A percentile compares a stretch with the other conserved stretches of the same genome.
phyloP scores from a whole-genome alignment of 139 green algal genomes.

The Micromonas commoda region DNA sequence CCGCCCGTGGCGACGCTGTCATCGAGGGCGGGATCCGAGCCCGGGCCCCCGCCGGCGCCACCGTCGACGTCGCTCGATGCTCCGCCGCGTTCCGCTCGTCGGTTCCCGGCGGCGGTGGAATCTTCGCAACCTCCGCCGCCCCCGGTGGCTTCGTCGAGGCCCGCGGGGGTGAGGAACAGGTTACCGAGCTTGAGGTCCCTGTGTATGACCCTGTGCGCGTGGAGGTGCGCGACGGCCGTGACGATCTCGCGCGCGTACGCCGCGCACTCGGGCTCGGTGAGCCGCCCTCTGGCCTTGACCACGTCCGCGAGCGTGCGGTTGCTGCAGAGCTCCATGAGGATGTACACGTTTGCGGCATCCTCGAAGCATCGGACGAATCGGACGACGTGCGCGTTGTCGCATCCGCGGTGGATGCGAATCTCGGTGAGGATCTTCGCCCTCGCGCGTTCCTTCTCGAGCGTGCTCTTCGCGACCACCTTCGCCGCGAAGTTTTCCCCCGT shows the following conservation, averaged over 20 bases:
- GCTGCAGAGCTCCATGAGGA: slow-evolving; percentile 36
- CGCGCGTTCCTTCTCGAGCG: not conserved
- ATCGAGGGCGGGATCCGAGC: not conserved
- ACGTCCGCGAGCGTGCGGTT: slow-evolving; percentile 32
- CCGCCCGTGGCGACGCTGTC: not conserved
- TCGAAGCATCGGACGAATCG: slow-evolving; percentile 28
- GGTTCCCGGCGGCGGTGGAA: not conserved
- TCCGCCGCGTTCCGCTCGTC: no score
- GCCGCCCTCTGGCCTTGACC: not conserved
- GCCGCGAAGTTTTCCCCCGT: slow-evolving; percentile 2
- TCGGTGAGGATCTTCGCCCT: slow-evolving; percentile 20
- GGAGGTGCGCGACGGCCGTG: slow-evolving; percentile 7
- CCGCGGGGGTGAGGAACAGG: slow-evolving; percentile 23
- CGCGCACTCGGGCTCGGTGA: slow-evolving; percentile 16
- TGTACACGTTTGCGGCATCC: slow-evolving; percentile 39
- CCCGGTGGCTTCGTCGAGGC: not conserved
- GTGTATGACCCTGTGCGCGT: slow-evolving; percentile 28
- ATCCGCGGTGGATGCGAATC: slow-evolving; percentile 19
- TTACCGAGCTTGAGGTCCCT: slow-evolving; percentile 39
- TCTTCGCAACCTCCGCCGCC: not conserved
- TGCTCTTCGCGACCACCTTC: slow-evolving; percentile 19
- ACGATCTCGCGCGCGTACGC: slow-evolving; percentile 12
- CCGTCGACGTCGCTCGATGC: no score
- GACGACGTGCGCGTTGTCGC: slow-evolving; percentile 15
- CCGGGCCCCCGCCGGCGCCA: no score